phyloP scores from a whole-genome alignment of 2,329 filamentous ascomycete species.

The Fusarium nisikadoi region DNA sequence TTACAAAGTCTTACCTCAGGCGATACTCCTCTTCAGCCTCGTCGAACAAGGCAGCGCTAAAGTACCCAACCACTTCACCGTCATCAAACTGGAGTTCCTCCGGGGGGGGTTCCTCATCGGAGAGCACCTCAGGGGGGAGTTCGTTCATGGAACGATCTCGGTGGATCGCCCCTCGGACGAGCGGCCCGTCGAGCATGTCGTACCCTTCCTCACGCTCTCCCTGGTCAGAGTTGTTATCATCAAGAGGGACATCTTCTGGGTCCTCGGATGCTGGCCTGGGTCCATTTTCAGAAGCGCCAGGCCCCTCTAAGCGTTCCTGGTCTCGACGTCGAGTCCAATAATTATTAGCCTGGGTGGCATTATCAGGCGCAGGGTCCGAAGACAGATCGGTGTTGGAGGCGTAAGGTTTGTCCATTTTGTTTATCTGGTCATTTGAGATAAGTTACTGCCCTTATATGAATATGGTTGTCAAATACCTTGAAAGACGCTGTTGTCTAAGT shows the following conservation, averaged over 20 bases:
- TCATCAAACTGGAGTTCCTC: not conserved
- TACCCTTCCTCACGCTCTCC: not conserved
- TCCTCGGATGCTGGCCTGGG: not conserved
- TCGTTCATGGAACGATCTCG: not conserved
- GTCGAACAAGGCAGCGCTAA: not conserved
- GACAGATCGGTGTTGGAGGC: not conserved
- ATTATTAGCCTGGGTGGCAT: not conserved
- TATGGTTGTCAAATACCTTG: not conserved
- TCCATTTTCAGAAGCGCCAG: not conserved
- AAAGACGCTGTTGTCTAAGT: not conserved
- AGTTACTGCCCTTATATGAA: not conserved
- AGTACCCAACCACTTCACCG: not conserved
- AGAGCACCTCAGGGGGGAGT: not conserved
- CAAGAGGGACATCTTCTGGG: not conserved
- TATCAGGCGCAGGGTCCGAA: not conserved
- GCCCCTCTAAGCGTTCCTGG: not conserved
- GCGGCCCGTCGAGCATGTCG: not conserved
- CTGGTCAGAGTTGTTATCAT: not conserved
- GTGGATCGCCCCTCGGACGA: not conserved
- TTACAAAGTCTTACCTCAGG: not conserved
- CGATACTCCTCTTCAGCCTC: not conserved
- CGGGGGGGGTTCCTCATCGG: not conserved
- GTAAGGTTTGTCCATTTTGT: not conserved
- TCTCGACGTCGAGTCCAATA: not conserved
- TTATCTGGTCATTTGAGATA: not conserved